phyloP scores from a whole-genome alignment of 768 basidiomycete genomes.

The Pisolithus sp. region DNA sequence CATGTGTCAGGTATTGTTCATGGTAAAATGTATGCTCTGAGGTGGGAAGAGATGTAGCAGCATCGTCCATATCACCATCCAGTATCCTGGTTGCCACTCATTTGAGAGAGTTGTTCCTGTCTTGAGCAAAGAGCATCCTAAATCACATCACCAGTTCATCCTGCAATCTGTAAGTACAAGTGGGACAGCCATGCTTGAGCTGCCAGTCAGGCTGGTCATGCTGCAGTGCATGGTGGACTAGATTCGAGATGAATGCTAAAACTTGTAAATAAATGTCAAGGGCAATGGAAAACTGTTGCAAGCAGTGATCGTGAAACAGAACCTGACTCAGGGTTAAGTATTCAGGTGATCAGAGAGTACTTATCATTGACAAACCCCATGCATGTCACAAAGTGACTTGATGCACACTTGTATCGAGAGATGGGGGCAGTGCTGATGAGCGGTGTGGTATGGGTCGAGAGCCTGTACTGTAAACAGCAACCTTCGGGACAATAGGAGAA shows the following conservation, averaged over 20 bases:
- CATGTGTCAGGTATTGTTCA: neutral
- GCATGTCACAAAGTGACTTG: constrained; percentile 11
- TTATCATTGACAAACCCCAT: neutral
- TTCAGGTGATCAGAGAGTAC: neutral
- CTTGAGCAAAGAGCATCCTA: constrained; percentile 1
- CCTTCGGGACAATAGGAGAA: too few relatives aligned
- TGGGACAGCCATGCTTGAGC: constrained; percentile 5
- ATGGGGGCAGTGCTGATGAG: constrained; percentile 8
- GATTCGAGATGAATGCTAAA: neutral
- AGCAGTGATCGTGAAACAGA: constrained; percentile 1
- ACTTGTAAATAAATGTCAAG: constrained; percentile 12
- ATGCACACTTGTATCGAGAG: constrained; percentile 14
- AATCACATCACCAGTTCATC: constrained; percentile 1
- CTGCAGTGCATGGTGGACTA: neutral
- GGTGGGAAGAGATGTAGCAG: too few relatives aligned
- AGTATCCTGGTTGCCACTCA: too few relatives aligned
- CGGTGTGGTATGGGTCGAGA: constrained; percentile 7
- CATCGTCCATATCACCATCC: too few relatives aligned
- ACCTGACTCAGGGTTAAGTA: neutral
- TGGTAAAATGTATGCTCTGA: too few relatives aligned
- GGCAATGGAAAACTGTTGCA: neutral
- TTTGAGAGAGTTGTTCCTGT: constrained; percentile 2
- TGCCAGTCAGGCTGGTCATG: constrained; percentile 3
- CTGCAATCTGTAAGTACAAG: constrained; percentile 7
- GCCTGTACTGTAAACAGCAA: neutral